These are phyloP conservation scores for Acrocalymma vagum DNA, from an alignment of 2,329 filamentous ascomycete species.

Conservation along the genomic window DNA sequence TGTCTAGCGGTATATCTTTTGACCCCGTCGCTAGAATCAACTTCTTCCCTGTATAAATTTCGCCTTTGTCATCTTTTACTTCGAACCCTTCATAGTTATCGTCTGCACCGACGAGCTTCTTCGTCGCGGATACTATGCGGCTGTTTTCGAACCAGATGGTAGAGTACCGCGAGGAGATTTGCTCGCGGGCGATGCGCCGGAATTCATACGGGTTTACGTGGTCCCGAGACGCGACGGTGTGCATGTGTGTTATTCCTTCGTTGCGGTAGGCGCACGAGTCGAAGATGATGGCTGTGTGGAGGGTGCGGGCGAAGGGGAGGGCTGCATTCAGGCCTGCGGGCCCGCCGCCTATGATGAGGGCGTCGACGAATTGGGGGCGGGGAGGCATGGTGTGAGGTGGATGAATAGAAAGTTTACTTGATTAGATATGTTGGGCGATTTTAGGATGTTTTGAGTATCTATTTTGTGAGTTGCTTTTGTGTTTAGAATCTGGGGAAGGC, in stretches of 20 bases:
- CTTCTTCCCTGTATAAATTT: slow-evolving; percentile 59
- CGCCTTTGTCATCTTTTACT: slow-evolving; percentile 52
- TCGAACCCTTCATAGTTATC: slow-evolving; percentile 45
- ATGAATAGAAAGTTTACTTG: background rate
- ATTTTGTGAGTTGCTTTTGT: too few species aligned
- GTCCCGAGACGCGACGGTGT: slow-evolving; percentile 44
- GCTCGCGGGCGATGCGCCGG: slow-evolving; percentile 39
- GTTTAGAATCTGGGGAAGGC: too few species aligned
- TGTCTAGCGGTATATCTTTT: slow-evolving; percentile 59
- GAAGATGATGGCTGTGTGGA: slow-evolving; percentile 53
- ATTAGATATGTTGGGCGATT: too few species aligned
- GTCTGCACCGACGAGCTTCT: slow-evolving; percentile 26
- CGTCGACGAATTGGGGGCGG: slow-evolving; percentile 34
- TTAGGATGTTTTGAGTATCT: too few species aligned
- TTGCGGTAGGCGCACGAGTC: slow-evolving; percentile 56
- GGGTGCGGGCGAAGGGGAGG: slow-evolving; percentile 48
- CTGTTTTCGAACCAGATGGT: slow-evolving; percentile 42
- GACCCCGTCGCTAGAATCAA: slow-evolving; percentile 65
- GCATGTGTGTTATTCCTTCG: slow-evolving; percentile 53
- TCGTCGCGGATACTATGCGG: slow-evolving; percentile 28
- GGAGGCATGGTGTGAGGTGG: slow-evolving; percentile 13
- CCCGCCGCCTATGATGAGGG: slow-evolving; percentile 50
- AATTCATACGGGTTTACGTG: slow-evolving; percentile 36
- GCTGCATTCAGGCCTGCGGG: slow-evolving; percentile 56
- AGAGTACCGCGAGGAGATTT: slow-evolving; percentile 48